Evolutionary conservation across 139 green algal species (phyloP), one percentile per base, ranked within the genome.

Genomic region (Coelastrella sp.): DNA sequence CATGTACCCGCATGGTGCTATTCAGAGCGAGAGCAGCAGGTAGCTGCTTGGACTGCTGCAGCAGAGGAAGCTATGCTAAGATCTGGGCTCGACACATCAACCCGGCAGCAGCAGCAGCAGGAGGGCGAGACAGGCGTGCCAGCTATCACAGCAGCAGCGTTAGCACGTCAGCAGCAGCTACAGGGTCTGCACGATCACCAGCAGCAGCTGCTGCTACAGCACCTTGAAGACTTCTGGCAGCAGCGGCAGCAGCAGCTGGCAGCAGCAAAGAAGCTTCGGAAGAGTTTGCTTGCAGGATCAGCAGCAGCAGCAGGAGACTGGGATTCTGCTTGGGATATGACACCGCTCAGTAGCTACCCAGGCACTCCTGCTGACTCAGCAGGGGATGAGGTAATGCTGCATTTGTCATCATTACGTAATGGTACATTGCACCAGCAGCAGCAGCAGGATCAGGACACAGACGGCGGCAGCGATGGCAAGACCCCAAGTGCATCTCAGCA

Each of bases 231-330:
- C 5, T 61, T 22, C 11, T 80, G 75, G 86, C 74, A 73, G 19
- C 54, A 80, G 83, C 83, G 68, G 66, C 83, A 80, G 68, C 83
- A 80, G 83, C 83, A 88, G 83, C 68, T 77, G 64, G 85, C 71
- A 54, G 54, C 68, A 77, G 47, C 57, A 5, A 73, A 83, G n/a
- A 81, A 85, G 59, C 22, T 77, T 0, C 59, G 58, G 14, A 73
- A 66, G 16, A 73, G 74, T 8, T 47, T 68, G 47, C 66, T 76
- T 10, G 83, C 47, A 60, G 32, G 32, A 64, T 61, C 83, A 77
- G 56, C 83, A 66, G 66, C 66, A 54, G 32, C 82, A 79, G 82
- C 64, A 56, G 59, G 23, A 23, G 81, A 77, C 4, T 64, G 61
- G 32, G 81, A 61, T 5, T 61, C 14, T 17, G 8, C 11, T 13